Conservation (phyloP, 2,329 filamentous ascomycete genomes). For the Aspergillus intermedius region DNA sequence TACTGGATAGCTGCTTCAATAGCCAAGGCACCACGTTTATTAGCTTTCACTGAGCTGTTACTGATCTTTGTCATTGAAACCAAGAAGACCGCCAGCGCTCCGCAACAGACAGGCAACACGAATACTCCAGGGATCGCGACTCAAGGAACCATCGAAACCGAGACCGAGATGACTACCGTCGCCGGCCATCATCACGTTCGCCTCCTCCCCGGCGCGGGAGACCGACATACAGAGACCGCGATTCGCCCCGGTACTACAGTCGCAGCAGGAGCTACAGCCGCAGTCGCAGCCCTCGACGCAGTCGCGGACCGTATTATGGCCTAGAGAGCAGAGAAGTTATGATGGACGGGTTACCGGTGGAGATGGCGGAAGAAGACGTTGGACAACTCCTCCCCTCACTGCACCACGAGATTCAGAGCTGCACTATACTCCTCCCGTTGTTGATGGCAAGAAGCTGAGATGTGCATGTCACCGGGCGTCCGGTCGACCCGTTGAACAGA, state of each 20-base stretch:
- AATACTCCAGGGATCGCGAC: conserved; percentile 28
- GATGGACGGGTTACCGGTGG: conserved; percentile 44
- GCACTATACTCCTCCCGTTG: conserved; percentile 14
- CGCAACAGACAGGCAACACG: conserved; percentile 30
- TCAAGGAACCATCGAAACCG: conserved; percentile 24
- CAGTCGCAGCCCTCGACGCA: conserved; percentile 30
- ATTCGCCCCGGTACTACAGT: conserved; percentile 35
- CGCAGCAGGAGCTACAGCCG: conserved; percentile 33
- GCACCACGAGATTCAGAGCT: conserved; percentile 8
- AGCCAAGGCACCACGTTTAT: conserved; percentile 4
- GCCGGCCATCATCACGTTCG: conserved; percentile 27
- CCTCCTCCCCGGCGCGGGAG: conserved; percentile 29
- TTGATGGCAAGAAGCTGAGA: conserved; percentile 35
- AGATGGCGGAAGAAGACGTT: conserved; percentile 48
- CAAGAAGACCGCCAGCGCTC: conserved; percentile 16
- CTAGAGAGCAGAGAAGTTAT: conserved; percentile 45
- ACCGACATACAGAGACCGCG: conserved; percentile 37
- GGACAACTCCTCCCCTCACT: conserved; percentile 29
- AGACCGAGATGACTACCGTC: conserved; percentile 31
- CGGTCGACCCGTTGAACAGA: conserved; percentile 42
- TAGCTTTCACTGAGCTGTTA: conserved; percentile 20
- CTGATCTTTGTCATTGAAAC: conserved; percentile 27
- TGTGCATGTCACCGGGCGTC: conserved; percentile 28
- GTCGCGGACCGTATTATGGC: conserved; percentile 32
- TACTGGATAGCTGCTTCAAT: conserved; percentile 16